A percentile compares a stretch with the other conserved stretches of the same genome.
Evolutionary conservation across 2,329 filamentous ascomycete genomes (phyloP).

Genomic region (Exophiala spinifera): DNA sequence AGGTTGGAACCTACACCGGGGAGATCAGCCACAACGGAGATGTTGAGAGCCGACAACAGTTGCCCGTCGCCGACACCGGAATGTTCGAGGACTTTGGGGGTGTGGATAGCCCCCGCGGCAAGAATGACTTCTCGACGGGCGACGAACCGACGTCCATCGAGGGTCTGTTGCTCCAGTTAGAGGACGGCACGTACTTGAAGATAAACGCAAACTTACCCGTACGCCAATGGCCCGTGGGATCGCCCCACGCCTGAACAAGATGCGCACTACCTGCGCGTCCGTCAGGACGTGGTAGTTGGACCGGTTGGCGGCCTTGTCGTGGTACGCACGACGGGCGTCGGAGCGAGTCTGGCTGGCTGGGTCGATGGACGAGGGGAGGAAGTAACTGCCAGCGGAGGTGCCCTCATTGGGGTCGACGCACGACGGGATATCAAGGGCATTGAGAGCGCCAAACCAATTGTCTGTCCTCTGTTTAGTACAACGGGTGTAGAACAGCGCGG

Average conservation of each 20-base stretch:
- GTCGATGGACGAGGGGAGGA: conserved; percentile 37
- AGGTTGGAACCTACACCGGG: conserved; percentile 48
- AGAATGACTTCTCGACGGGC: conserved; percentile 45
- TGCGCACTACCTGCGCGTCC: conserved; percentile 34
- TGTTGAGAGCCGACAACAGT: conserved; percentile 38
- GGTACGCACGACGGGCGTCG: conserved; percentile 42
- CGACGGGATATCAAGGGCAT: conserved; percentile 38
- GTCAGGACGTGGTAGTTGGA: conserved; percentile 37
- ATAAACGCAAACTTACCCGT: conserved; percentile 8
- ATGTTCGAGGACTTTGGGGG: conserved; percentile 48
- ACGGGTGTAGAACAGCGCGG: background rate
- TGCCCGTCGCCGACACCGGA: conserved; percentile 48
- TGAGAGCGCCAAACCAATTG: conserved; percentile 38
- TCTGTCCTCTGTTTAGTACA: conserved; percentile 10
- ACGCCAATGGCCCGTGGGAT: conserved; percentile 11
- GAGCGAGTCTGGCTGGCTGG: conserved; percentile 39
- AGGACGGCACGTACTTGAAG: background rate
- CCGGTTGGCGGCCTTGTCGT: conserved; percentile 34
- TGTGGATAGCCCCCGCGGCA: conserved; percentile 41
- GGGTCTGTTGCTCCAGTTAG: background rate
- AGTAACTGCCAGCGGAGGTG: conserved; percentile 37
- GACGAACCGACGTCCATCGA: conserved; percentile 19
- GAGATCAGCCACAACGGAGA: conserved; percentile 44
- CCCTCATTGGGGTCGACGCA: conserved; percentile 39
- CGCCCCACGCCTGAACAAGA: conserved; percentile 29